These are phyloP conservation scores for Sporobolomyces phaffii DNA, from an alignment of 768 basidiomycete genomes.

Conservation along the genomic window DNA sequence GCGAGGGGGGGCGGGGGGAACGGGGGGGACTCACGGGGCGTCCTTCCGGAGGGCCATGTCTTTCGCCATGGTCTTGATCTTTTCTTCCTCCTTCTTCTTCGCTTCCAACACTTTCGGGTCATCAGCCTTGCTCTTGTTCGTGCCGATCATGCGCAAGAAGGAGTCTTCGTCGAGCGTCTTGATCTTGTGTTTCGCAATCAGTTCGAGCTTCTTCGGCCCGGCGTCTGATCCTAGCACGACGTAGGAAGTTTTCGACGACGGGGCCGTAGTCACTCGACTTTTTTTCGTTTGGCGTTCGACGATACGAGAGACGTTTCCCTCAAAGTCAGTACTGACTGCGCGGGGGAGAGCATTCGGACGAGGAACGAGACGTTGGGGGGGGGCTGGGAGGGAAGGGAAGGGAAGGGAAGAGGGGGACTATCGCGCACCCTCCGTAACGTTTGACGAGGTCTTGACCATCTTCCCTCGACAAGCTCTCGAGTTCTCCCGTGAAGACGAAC, in stretches of 20 bases:
- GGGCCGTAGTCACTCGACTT: constrained; percentile 75
- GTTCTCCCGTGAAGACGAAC: constrained; percentile 89
- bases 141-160: constrained; percentile 74
- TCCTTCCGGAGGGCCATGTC: constrained; percentile 57
- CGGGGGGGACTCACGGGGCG: constrained; percentile 26
- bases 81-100: constrained; percentile 69
- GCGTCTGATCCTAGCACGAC: constrained; percentile 84
- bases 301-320: too few relatives aligned
- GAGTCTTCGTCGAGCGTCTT: constrained; percentile 76
- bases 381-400: not conserved
- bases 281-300: too few relatives aligned
- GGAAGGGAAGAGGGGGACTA: not conserved
- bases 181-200: constrained; percentile 73
- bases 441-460: constrained; percentile 83
- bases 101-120: constrained; percentile 79
- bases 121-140: constrained; percentile 57
- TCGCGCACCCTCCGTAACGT: constrained; percentile 80
- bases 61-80: constrained; percentile 64
- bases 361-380: too few relatives aligned
- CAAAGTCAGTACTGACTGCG: too few relatives aligned
- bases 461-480: constrained; percentile 77
- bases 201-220: constrained; percentile 77
- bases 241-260: constrained; percentile 81
- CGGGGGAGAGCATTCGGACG: not conserved
- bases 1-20: too few relatives aligned